These are phyloP conservation scores for Maudiozyma humilis DNA, from an alignment of 1,139 yeast genomes.

Conservation along the genomic window DNA sequence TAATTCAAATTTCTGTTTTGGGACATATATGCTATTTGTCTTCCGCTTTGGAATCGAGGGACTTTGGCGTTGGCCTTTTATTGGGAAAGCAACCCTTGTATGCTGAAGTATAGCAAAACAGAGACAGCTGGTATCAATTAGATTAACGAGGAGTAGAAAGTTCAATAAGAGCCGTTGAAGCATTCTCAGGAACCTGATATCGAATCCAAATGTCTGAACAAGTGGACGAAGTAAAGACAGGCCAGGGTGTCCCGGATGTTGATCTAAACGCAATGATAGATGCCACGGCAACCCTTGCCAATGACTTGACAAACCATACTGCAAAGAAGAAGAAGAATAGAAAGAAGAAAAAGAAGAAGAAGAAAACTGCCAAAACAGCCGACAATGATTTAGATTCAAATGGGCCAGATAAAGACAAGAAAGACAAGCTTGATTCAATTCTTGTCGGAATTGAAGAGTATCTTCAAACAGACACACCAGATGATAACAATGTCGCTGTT, in stretches of 20 bases:
- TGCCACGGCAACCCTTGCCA: conserved; percentile 9
- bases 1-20: too few relatives aligned
- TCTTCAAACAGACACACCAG: conserved; percentile 6
- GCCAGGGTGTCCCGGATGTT: conserved; percentile 1
- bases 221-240: too few relatives aligned
- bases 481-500: conserved; percentile 3
- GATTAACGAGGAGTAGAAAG: too few relatives aligned
- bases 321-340: conserved; percentile 9
- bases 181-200: too few relatives aligned
- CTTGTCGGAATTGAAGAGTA: conserved; percentile 15
- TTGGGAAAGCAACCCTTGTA: too few relatives aligned
- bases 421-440: conserved; percentile 10
- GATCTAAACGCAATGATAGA: conserved; percentile 11
- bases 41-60: too few relatives aligned
- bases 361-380: neutral
- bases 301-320: conserved; percentile 3
- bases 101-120: too few relatives aligned
- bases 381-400: neutral
- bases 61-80: too few relatives aligned
- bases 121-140: too few relatives aligned
- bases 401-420: neutral
- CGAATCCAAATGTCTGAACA: too few relatives aligned
- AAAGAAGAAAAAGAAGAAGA: conserved; percentile 10
- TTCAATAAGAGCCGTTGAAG: too few relatives aligned
- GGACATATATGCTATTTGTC: too few relatives aligned